These are phyloP conservation scores for Porphyrellus sp. DNA, from an alignment of 1,284 basidiomycete genomes.

Conservation along the genomic window DNA sequence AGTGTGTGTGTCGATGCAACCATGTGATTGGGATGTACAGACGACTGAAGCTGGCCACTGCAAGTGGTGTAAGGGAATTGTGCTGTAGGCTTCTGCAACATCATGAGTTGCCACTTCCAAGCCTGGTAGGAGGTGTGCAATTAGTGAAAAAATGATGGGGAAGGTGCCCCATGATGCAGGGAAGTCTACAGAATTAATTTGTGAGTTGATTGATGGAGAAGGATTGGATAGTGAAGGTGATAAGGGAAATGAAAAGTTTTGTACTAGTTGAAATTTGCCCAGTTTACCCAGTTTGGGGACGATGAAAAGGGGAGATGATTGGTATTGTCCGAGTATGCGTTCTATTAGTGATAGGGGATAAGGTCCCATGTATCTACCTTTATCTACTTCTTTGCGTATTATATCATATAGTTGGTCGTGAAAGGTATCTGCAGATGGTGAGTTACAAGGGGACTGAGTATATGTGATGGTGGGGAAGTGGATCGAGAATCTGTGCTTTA, in stretches of 20 bases:
- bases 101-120: neutral
- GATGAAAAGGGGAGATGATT: constrained; percentile 1
- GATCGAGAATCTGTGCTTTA: neutral
- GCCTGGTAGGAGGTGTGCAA: neutral
- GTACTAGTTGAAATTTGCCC: neutral
- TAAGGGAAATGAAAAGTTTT: neutral
- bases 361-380: constrained; percentile 8
- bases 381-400: neutral
- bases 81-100: neutral
- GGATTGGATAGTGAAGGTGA: neutral
- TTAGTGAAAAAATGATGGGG: neutral
- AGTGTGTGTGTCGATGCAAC: constrained; percentile 1
- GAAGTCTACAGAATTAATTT: neutral
- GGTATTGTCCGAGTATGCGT: neutral
- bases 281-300: neutral
- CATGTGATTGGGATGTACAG: neutral
- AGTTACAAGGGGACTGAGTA: neutral
- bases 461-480: neutral
- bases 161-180: neutral
- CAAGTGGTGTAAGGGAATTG: neutral
- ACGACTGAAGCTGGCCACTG: neutral
- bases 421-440: neutral
- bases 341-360: neutral
- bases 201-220: neutral
- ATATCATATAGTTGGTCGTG: neutral